A percentile compares a stretch with the other conserved stretches of the same genome.
phyloP scores from a whole-genome alignment of 148 eudicot genomes.

The Fallopia convolvulus region DNA sequence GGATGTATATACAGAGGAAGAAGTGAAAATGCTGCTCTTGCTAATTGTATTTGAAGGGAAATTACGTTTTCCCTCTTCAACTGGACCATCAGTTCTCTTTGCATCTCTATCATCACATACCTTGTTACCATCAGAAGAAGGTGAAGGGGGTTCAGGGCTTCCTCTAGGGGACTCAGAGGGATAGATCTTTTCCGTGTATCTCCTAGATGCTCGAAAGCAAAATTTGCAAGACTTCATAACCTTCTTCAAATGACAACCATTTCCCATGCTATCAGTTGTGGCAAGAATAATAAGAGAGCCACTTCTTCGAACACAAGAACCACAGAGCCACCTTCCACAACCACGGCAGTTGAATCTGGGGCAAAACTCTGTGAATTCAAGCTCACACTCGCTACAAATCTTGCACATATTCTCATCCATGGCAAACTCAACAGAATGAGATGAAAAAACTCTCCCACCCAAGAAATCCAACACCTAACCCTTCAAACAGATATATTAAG shows the following conservation, averaged over 20 bases:
- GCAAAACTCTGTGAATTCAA: slow-evolving; percentile 25
- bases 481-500: slow-evolving; percentile 51
- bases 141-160: slow-evolving; percentile 64
- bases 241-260: slow-evolving; percentile 21
- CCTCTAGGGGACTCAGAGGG: slow-evolving; percentile 72
- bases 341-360: slow-evolving; percentile 42
- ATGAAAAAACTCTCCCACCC: slow-evolving; percentile 30
- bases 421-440: slow-evolving; percentile 16
- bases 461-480: slow-evolving; percentile 52
- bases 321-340: slow-evolving; percentile 57
- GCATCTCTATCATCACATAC: slow-evolving; percentile 8
- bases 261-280: slow-evolving; percentile 22
- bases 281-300: slow-evolving; percentile 30
- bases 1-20: slow-evolving; percentile 28
- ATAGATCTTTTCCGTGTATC: slow-evolving; percentile 53
- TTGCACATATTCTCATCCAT: slow-evolving; percentile 26
- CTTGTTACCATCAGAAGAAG: slow-evolving; percentile 36
- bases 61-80: slow-evolving; percentile 17
- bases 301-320: slow-evolving; percentile 39
- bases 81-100: slow-evolving; percentile 13
- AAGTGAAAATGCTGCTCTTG: slow-evolving; percentile 23
- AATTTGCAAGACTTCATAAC: slow-evolving; percentile 51
- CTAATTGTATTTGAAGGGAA: slow-evolving; percentile 16
- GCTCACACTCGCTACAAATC: slow-evolving; percentile 33
- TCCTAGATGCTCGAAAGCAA: slow-evolving; percentile 42